phyloP scores from a whole-genome alignment of 2,329 filamentous ascomycete species.

The Shiraia sp. region DNA sequence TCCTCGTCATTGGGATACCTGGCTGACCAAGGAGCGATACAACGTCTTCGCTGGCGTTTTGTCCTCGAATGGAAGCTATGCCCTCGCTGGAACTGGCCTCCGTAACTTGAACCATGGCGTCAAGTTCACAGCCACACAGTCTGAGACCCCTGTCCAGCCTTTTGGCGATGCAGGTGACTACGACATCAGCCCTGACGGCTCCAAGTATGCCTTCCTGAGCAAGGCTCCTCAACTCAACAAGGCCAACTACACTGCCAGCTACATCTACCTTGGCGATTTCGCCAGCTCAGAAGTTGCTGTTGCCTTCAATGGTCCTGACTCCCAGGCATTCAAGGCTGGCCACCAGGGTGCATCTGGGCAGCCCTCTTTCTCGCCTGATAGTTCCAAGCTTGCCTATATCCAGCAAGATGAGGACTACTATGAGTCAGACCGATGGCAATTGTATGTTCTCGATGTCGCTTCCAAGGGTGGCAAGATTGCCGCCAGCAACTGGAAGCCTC shows the following conservation, averaged over 20 bases:
- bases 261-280: conserved; percentile 75
- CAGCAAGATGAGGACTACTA: conserved; percentile 66
- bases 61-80: conserved; percentile 30
- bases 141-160: conserved; percentile 72
- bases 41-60: conserved; percentile 75
- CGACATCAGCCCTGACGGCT: conserved; percentile 68
- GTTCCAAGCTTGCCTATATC: conserved; percentile 77
- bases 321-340: conserved; percentile 36
- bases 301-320: conserved; percentile 40
- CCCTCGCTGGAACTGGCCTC: conserved; percentile 39
- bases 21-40: conserved; percentile 69
- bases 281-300: conserved; percentile 56
- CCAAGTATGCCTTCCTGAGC: conserved; percentile 67
- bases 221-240: conserved; percentile 74
- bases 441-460: conserved; percentile 39
- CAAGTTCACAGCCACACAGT: conserved; percentile 53
- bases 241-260: conserved; percentile 78
- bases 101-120: conserved; percentile 66
- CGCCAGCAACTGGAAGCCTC: conserved; percentile 35
- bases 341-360: conserved; percentile 67
- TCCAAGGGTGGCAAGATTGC: conserved; percentile 20
- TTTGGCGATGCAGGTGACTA: conserved; percentile 81
- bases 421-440: conserved; percentile 75
- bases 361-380: conserved; percentile 76
- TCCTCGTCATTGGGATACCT: conserved; percentile 81